Conservation (phyloP, 2,329 filamentous ascomycete genomes). For the Talaromyces marneffei region DNA sequence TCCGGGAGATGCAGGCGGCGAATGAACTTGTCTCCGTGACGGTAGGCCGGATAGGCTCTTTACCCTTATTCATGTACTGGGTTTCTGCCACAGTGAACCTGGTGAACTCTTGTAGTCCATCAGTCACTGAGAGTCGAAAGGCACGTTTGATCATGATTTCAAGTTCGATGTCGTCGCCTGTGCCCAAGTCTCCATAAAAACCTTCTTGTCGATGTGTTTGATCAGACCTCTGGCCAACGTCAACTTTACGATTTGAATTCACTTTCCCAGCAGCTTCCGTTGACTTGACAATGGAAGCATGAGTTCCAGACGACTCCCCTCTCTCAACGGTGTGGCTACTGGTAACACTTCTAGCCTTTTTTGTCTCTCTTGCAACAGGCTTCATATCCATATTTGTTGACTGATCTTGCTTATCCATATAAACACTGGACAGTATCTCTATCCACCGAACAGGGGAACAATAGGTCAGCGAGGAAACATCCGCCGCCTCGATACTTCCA, state of each 20-base stretch:
- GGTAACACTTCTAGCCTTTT: background rate
- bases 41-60: background rate
- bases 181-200: background rate
- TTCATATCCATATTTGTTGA: background rate
- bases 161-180: background rate
- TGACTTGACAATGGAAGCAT: background rate
- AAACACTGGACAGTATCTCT: background rate
- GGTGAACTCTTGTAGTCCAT: background rate
- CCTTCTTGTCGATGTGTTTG: background rate
- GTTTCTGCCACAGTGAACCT: background rate
- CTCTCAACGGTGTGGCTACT: background rate
- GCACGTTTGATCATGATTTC: conserved; percentile 1
- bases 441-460: background rate
- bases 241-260: background rate
- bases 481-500: background rate
- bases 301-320: background rate
- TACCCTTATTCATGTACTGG: background rate
- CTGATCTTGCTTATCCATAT: background rate
- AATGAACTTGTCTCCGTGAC: background rate
- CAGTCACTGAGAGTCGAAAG: background rate
- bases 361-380: background rate
- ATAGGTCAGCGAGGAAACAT: background rate
- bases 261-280: background rate
- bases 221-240: background rate
- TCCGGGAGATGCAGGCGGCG: background rate